Evolutionary conservation across 2,329 filamentous ascomycete species (phyloP), one percentile per base, ranked within the genome.

Genomic region (Calonectria henricotiae): DNA sequence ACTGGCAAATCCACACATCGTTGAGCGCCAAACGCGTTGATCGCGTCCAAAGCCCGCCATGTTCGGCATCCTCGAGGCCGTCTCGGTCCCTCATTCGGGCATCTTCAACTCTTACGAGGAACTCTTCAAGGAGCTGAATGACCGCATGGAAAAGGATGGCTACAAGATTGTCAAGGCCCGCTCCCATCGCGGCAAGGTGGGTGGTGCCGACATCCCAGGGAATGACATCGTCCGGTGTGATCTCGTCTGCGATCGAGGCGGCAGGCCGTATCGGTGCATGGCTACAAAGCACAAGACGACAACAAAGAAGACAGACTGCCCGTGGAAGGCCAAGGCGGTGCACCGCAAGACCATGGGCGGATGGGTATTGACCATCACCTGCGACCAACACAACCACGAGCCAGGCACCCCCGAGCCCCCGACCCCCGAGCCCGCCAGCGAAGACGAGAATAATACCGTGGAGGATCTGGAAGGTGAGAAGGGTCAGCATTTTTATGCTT

Each of bases 161-260:
- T 85, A 85, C 81, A 85, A 85, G 71, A 82, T 85, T 65, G 84
- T 85, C 78, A 85, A 85, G 75, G 79, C 82, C 35, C 80, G 84
- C 68, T 85, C 83, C 30, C 83, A 85, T 74, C 82, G 83, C 69
- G 80, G 81, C 69, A 81, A 83, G 62, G 79, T 83, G 69, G 82
- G 82, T 54, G 83, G 82, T 49, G 80, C 82, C 41, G 81, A 83
- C 73, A 79, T 82, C 63, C 82, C 82, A 58, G 80, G 79, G n/a
- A 84, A 83, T 74, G 82, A 84, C 49, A 84, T 85, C 63, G 81
- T 85, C 39, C 82, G 84, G 68, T 84, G 82, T 69, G 83, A 85
- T 75, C 81, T 85, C 2, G 83, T 85, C n/a, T 85, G 84, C 75
- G 82, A 85, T 71, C 81, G 84, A 54, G 84, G 84, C 60, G 83